Evolutionary conservation across 371 early-diverging fungal genomes (phyloP).

Genomic region (Basidiobolus heterosporus): DNA sequence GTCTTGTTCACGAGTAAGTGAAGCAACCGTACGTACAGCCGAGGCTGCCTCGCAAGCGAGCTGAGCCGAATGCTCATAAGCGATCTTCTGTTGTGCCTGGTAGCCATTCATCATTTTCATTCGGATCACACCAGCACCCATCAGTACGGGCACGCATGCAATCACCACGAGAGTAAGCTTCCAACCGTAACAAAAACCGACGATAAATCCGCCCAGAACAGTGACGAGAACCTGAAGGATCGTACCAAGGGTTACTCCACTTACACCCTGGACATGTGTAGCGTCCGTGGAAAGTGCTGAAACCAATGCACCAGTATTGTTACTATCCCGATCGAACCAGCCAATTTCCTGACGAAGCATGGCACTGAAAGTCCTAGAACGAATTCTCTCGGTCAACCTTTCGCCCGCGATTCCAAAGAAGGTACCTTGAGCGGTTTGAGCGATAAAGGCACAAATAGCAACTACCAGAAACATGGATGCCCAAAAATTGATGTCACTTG

Average conservation of each 20-base stretch:
- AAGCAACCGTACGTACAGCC: conserved; percentile 72
- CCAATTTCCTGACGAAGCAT: conserved; percentile 65
- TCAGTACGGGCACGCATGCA: conserved; percentile 28
- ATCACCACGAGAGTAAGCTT: conserved; percentile 44
- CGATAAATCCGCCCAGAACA: conserved; percentile 9
- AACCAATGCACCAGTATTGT: conserved; percentile 67
- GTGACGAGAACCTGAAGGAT: conserved; percentile 7
- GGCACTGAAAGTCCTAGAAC: conserved; percentile 33
- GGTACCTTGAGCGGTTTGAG: conserved; percentile 17
- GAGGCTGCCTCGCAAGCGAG: conserved; percentile 76
- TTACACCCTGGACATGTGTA: conserved; percentile 33
- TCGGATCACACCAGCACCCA: conserved; percentile 5
- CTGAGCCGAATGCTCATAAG: conserved; percentile 48
- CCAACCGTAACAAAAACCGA: conserved; percentile 48
- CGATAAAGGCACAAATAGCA: conserved; percentile 28
- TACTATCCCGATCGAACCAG: conserved; percentile 66
- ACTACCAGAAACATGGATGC: conserved; percentile 56
- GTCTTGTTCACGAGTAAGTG: conserved; percentile 57
- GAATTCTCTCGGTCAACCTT: conserved; percentile 37
- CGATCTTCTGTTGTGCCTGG: conserved; percentile 18
- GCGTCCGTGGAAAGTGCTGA: conserved; percentile 75
- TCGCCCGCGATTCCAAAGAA: conserved; percentile 32
- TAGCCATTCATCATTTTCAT: conserved; percentile 7
- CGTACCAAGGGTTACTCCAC: conserved; percentile 8
- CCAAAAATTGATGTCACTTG: conserved; percentile 43